phyloP scores from a whole-genome alignment of 768 basidiomycete genomes.

The Suillus fuscotomentosus region DNA sequence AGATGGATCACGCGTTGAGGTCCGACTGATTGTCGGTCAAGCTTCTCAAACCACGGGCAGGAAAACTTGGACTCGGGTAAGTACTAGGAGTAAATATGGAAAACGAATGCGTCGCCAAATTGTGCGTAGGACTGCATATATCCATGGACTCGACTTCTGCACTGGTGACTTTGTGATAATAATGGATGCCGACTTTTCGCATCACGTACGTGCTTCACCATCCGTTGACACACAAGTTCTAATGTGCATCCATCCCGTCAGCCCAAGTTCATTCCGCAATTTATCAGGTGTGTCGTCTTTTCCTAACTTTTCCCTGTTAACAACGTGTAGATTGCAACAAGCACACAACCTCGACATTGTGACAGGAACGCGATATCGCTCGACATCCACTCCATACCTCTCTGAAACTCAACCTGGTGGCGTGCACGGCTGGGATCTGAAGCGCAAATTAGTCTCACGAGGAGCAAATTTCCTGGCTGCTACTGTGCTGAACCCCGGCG shows the following conservation, averaged over 20 bases:
- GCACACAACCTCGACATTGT: conserved; percentile 90
- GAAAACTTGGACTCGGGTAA: conserved; percentile 89
- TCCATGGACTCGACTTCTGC: conserved; percentile 87
- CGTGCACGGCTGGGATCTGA: conserved; percentile 91
- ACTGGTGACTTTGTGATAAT: conserved; percentile 93
- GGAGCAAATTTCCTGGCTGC: conserved; percentile 92
- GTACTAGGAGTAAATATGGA: conserved; percentile 15
- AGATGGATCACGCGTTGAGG: not conserved
- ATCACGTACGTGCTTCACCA: conserved; percentile 63
- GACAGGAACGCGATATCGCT: conserved; percentile 86
- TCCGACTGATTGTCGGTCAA: conserved; percentile 28
- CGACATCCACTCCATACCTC: conserved; percentile 55
- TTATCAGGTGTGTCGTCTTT: conserved; percentile 60
- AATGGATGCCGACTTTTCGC: conserved; percentile 97
- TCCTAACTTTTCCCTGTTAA: not conserved
- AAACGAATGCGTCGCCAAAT: not conserved
- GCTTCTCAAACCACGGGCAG: conserved; percentile 84
- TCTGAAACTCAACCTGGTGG: conserved; percentile 71
- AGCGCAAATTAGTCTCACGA: conserved; percentile 81
- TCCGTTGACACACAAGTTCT: not conserved
- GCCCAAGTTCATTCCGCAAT: conserved; percentile 95
- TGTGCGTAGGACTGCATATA: conserved; percentile 77
- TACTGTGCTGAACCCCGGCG: conserved; percentile 79
- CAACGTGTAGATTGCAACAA: conserved; percentile 62
- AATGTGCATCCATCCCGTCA: conserved; percentile 24